Evolutionary conservation across 2,329 filamentous ascomycete genomes (phyloP).

Genomic region (Cryphonectria radicalis): DNA sequence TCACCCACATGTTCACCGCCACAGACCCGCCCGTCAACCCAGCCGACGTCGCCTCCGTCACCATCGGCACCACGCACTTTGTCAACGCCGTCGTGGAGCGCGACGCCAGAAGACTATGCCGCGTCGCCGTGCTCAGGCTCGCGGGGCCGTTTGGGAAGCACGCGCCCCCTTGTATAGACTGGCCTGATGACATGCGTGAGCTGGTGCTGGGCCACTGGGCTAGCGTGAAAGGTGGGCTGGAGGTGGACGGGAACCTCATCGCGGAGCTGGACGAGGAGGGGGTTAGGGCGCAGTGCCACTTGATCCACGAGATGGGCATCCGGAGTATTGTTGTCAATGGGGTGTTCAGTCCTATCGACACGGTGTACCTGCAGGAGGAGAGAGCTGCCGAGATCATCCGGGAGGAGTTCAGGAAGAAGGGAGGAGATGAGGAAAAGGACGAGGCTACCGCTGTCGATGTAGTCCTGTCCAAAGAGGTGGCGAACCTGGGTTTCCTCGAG

Average conservation of each 20-base stretch:
- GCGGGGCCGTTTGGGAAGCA: slow-evolving; percentile 40
- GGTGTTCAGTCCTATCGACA: slow-evolving; percentile 63
- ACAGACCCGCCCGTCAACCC: slow-evolving; percentile 12
- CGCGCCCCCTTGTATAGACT: slow-evolving; percentile 46
- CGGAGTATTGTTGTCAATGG: slow-evolving; percentile 57
- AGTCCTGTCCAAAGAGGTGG: slow-evolving; percentile 41
- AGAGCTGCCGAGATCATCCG: slow-evolving; percentile 52
- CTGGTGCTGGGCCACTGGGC: slow-evolving; percentile 34
- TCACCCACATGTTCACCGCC: slow-evolving; percentile 26
- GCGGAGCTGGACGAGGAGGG: slow-evolving; percentile 48
- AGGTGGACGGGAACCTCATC: slow-evolving; percentile 55
- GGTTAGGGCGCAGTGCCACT: slow-evolving; percentile 44
- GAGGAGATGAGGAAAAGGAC: slow-evolving; percentile 12
- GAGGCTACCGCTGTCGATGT: slow-evolving; percentile 35
- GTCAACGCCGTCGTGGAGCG: slow-evolving; percentile 34
- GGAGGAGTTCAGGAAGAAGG: slow-evolving; percentile 41
- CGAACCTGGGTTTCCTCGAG: slow-evolving; percentile 47
- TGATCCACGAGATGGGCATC: slow-evolving; percentile 40
- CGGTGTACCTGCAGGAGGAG: slow-evolving; percentile 55
- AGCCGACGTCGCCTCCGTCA: slow-evolving; percentile 27
- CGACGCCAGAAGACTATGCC: slow-evolving; percentile 33
- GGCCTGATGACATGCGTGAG: slow-evolving; percentile 46
- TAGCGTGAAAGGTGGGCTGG: slow-evolving; percentile 54
- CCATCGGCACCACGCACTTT: slow-evolving; percentile 34
- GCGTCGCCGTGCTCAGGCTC: slow-evolving; percentile 40